Base-by-base conservation (phyloP, 306 rosid species). In the Quercus dentata region DNA sequence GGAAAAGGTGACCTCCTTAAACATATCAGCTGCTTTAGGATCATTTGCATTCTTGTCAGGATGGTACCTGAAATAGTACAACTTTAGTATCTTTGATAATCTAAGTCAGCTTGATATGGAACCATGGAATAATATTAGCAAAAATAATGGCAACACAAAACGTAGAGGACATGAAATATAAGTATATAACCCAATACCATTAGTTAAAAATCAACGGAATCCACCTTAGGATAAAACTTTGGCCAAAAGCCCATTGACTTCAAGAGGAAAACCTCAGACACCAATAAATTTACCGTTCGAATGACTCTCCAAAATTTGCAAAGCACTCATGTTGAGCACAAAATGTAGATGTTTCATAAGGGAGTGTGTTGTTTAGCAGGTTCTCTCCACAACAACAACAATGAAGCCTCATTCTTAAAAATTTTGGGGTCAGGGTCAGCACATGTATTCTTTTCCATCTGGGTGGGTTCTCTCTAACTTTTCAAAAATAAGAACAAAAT, bases 41-140 rank as follows among this genome's bases (percentile, higher is more conserved):
- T 96, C 98, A 76, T 96, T 96, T 44, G 97, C 93, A 89, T 96
- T 95, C 90, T 95, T 95, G 87, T 95, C 99, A 20, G 99, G 99
- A 83, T 95, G 99, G 77, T 90, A 95, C 89, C 99, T 96, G 97
- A 83, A 85, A 82, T 52, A 55, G 49, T 72, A 80, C 57, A 58
- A 46, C 67, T 52, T 79, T 3, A 68, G 33, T 78, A 49, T 64
- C 54, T 81, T 73, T 63, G 58, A 76, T 31, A 68, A 78, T 41
- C 80, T 52, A 73, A 72, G 79, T 17, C 55, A 77, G 64, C 65
- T 56, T 49, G 10, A 73, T 27, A 28, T 65, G 76, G 68, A 56
- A 51, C 56, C 83, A 55, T 57, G 71, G 8, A 68, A 33, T 51
- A 75, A 68, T 35, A 33, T 19, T 46, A 69, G 79, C 78, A 85